Conservation (phyloP, 768 basidiomycete genomes). For the Xerocomus spinulosus region DNA sequence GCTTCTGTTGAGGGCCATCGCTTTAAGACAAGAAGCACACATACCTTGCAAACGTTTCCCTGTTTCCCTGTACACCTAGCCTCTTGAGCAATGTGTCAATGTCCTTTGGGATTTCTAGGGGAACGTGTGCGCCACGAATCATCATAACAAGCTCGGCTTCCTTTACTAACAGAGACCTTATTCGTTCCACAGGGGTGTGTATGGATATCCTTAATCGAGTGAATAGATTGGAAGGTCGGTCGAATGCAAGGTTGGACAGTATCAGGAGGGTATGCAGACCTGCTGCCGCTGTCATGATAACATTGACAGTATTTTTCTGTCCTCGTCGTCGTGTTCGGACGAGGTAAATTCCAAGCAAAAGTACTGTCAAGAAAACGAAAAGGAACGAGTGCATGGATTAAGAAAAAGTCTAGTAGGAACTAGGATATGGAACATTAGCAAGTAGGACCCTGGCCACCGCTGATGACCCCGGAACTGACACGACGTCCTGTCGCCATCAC, state of each 20-base stretch:
- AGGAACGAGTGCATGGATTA: not conserved
- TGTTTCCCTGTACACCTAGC: conserved; percentile 52
- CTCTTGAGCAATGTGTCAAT: conserved; percentile 51
- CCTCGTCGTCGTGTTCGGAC: conserved; percentile 6
- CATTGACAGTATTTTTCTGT: not conserved
- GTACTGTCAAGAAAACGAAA: conserved; percentile 9
- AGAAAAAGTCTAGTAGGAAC: too few species aligned
- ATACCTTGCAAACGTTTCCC: conserved; percentile 57
- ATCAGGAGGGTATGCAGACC: conserved; percentile 16
- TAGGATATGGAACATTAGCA: not conserved
- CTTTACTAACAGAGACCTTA: conserved; percentile 44
- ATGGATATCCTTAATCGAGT: conserved; percentile 49
- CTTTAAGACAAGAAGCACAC: conserved; percentile 9
- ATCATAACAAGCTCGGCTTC: conserved; percentile 36
- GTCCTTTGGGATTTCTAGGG: conserved; percentile 39
- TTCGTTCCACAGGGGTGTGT: conserved; percentile 47
- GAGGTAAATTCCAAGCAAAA: conserved; percentile 19
- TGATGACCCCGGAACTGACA: conserved; percentile 19
- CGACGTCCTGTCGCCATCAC: conserved; percentile 3
- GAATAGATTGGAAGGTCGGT: conserved; percentile 62
- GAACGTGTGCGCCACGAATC: conserved; percentile 7
- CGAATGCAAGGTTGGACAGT: conserved; percentile 11
- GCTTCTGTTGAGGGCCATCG: conserved; percentile 1
- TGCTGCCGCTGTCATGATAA: conserved; percentile 8
- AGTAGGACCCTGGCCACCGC: conserved; percentile 15